Conservation (phyloP, 495 filamentous ascomycete species). For the Podospora australis region DNA sequence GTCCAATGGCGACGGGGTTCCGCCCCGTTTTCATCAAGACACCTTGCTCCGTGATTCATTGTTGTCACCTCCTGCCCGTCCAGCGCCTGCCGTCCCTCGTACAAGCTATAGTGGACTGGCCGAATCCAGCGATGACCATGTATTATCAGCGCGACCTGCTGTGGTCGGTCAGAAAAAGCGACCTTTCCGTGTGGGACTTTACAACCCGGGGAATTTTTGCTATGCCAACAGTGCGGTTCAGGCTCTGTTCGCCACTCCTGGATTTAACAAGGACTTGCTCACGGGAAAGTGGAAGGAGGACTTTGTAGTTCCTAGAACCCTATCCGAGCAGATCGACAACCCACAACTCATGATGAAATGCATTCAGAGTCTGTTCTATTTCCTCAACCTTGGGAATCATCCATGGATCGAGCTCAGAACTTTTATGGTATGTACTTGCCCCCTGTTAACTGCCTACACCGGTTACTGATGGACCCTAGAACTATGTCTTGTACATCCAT, state of each 20-base stretch:
- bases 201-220: slow-evolving; percentile 76
- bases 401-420: slow-evolving; percentile 49
- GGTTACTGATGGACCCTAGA: slow-evolving; percentile 29
- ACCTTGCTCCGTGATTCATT: no score
- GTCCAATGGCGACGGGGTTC: no score
- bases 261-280: slow-evolving; percentile 61
- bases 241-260: slow-evolving; percentile 67
- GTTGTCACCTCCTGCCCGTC: slow-evolving; percentile 52
- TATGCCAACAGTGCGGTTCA: slow-evolving; percentile 90
- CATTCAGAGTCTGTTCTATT: slow-evolving; percentile 62
- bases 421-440: slow-evolving; percentile 60
- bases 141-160: slow-evolving; percentile 38
- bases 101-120: slow-evolving; percentile 86
- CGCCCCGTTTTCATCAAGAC: no score
- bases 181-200: slow-evolving; percentile 55
- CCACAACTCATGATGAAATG: slow-evolving; percentile 74
- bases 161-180: slow-evolving; percentile 24
- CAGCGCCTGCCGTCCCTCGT: slow-evolving; percentile 78
- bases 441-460: no score
- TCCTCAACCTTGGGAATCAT: slow-evolving; percentile 63
- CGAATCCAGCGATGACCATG: slow-evolving; percentile 44
- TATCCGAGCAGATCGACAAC: slow-evolving; percentile 58
- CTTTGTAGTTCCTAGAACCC: slow-evolving; percentile 44
- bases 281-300: slow-evolving; percentile 47
- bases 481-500: slow-evolving; percentile 32